Evolutionary conservation across 345 rosid species (phyloP), one percentile per base, ranked within the genome.

Genomic region (Hibiscus tridactylites): DNA sequence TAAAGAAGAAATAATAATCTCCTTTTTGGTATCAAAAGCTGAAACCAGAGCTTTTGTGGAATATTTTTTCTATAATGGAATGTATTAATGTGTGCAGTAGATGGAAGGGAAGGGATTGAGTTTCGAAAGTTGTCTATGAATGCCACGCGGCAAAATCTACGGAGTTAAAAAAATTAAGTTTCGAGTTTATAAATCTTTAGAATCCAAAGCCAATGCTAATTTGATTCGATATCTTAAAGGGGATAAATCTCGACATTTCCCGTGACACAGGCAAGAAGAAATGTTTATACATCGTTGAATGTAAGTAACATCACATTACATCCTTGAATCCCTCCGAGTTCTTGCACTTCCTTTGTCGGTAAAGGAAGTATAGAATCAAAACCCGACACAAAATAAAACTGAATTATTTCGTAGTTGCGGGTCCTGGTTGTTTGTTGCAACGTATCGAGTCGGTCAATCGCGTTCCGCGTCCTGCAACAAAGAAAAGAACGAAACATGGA

Each of bases 401-500:
- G 61, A 57, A 21, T 57, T 29, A 15, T 3, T 61, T 29, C 0
- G 9, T 29, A 29, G 9, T 29, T 61, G 39, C 33, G 29, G n/a
- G 42, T 29, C 42, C 42, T 61, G 17, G 39, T 29, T 24, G 21
- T 31, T 29, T 64, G 73, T 12, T 28, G 49, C 56, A 59, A 31
- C 10, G 10, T 11, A 19, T 9, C 3, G 17, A 17, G n/a, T 70
- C 64, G 70, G 52, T 83, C n/a, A n/a, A n/a, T n/a, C 89, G 84
- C 12, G 81, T 79, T 76, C 83, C 86, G 63, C 81, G 81, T 67
- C 89, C 89, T 85, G 85, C 16, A 71, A 59, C 12, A 24, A 24
- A 13, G 26, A 28, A 47, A 39, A 61, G 5, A 65, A 65, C 59
- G 37, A 8, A 73, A 33, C n/a, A 6, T 6, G 19, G 54, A 9